Base-by-base conservation (phyloP, 1,139 yeast species). In the Geotrichum europaeum region DNA sequence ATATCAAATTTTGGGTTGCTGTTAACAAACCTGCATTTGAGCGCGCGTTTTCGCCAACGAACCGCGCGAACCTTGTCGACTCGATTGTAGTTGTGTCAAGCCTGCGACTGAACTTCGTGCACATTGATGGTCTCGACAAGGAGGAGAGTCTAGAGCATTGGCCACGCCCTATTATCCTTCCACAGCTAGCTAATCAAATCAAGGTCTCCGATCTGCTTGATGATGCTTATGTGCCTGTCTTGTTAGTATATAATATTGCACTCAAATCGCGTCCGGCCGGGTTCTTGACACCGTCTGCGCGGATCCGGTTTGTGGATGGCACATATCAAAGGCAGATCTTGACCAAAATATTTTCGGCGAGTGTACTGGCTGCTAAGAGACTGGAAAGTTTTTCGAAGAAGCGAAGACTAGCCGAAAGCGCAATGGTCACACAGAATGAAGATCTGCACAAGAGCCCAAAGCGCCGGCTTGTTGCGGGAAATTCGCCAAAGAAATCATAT, bases 61-160 rank as follows among this genome's bases (percentile, higher is more conserved):
- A 22, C n/a, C 50, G 47, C 12, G 24, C 18, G 22, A 34, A 34
- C 7, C 50, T 58, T 13, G 45, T 45, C 10, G 58, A 50, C 20
- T 54, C 58, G 10, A 49, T 58, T 10, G 25, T 54, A 20, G 25
- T 54, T 18, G 49, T 18, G 25, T 50, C 49, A 28, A 18, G 52
- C 13, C n/a, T 58, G n/a, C 32, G 54, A 43, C 36, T 58, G 20
- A 58, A 58, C 49, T 54, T 58, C 32, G 60, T 58, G 18, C 47
- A 40, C 20, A 40, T 40, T 40, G 10, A 40, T 15, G 30, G n/a
- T 20, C 25, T 28, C 4, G 50, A 25, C n/a, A 6, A 51, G 6
- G 56, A 52, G 12, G 43, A 47, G 36, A 32, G 51, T 28, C 43
- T 53, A 12, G 56, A 52, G 13, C 53, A 49, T 13, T 52, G 25